phyloP scores from a whole-genome alignment of 192 early-diverging fungal species.

The Backusella morwellensis region DNA sequence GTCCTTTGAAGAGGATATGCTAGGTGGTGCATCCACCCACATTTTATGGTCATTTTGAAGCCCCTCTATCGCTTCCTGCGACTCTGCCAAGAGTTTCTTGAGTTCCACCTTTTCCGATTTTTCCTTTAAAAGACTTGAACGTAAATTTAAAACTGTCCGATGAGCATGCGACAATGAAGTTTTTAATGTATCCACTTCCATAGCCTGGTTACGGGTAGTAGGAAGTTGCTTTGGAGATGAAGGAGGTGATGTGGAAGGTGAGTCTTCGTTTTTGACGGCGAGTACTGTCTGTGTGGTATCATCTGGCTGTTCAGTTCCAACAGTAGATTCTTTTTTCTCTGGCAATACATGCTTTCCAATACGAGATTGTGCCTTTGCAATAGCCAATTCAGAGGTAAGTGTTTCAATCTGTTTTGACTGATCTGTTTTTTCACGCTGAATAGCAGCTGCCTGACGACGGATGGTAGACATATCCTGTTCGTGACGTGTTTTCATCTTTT shows the following conservation, averaged over 20 bases:
- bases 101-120: conserved; percentile 55
- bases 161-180: conserved; percentile 42
- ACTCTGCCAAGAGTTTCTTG: conserved; percentile 50
- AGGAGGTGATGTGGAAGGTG: conserved; percentile 21
- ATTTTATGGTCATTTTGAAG: conserved; percentile 45
- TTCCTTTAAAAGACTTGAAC: conserved; percentile 50
- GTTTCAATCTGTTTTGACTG: conserved; percentile 57
- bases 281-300: background rate
- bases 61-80: conserved; percentile 57
- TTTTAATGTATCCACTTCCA: conserved; percentile 40
- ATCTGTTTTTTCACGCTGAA: conserved; percentile 63
- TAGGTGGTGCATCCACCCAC: conserved; percentile 23
- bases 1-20: background rate
- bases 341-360: conserved; percentile 12
- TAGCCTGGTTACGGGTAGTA: conserved; percentile 21
- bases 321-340: background rate
- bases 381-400: conserved; percentile 49
- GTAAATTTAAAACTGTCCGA: conserved; percentile 52
- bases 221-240: conserved; percentile 26
- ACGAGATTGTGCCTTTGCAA: conserved; percentile 26
- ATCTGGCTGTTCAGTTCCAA: background rate
- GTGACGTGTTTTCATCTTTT: conserved; percentile 50
- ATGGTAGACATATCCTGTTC: conserved; percentile 61
- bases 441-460: conserved; percentile 48
- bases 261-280: background rate